Base-by-base conservation (phyloP, 2,329 filamentous ascomycete genomes). In the Ophiostoma sp. region DNA sequence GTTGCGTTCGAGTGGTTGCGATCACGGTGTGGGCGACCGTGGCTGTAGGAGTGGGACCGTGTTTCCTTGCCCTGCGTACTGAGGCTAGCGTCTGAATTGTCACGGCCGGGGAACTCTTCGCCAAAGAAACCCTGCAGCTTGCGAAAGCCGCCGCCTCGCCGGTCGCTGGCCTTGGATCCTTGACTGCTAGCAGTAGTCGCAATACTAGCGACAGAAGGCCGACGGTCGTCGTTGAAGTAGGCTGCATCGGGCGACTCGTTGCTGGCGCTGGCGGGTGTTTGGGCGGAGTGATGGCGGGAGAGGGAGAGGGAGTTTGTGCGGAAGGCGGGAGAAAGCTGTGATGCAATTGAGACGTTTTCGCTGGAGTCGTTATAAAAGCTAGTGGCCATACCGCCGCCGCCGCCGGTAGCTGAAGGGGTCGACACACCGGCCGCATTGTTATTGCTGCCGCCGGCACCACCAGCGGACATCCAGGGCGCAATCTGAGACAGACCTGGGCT, bases 71-170 rank as follows among this genome's bases (percentile, higher is more conserved):
- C 85, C 73, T 80, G 78, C 76, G 81, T 79, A 70, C 83, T 85
- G 78, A 93, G 82, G 82, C 89, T 91, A 77, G 88, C 87, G 74
- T 97, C 93, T 71, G 92, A 94, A 76, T 91, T 91, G 80, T 95
- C 92, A 76, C 88, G 86, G 50, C 88, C 89, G 74, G 90, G 89
- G 81, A 93, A 94, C 79, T 97, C 95, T 78, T 98, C 95, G 64
- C 95, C 95, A 82, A 98, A 97, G 80, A 98, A 95, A 57, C 92
- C 93, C 80, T 96, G 93, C 76, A 97, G 86, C 82, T 95, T 96
- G 82, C 95, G 94, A 73, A 92, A 88, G 70, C 92, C 90, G 69
- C 92, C 90, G 77, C 91, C 90, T 74, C 92, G 87, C 75, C 89
- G 91, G 75, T 90, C 85, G 80, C 91, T 93, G 73, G 88, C 88